These are phyloP conservation scores for Ceratocystis destructans DNA, from an alignment of 2,329 filamentous ascomycete genomes.

Conservation along the genomic window DNA sequence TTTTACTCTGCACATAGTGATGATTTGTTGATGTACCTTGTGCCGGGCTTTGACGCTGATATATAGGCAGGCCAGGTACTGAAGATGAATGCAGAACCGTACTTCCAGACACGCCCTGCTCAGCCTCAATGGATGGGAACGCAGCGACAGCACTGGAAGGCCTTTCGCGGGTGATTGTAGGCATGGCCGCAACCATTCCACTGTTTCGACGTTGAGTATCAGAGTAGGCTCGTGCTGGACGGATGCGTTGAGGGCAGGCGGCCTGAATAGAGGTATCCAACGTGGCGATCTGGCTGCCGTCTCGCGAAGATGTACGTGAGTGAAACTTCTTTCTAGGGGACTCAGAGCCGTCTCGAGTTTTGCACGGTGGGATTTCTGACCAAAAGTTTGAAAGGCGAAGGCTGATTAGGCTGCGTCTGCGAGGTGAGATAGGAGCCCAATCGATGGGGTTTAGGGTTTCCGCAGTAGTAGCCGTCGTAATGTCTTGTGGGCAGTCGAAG, in stretches of 20 bases:
- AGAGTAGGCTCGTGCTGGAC: constrained; percentile 20
- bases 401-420: constrained; percentile 27
- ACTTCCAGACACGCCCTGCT: background rate
- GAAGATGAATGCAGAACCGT: background rate
- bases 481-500: background rate
- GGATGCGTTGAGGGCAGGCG: constrained; percentile 4
- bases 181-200: background rate
- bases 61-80: constrained; percentile 7
- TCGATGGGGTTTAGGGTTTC: background rate
- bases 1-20: constrained; percentile 20
- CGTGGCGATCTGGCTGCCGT: background rate
- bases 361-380: constrained; percentile 19
- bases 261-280: background rate
- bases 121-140: constrained; percentile 16
- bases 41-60: constrained; percentile 19
- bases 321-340: constrained; percentile 17
- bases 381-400: constrained; percentile 17
- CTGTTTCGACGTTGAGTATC: constrained; percentile 18
- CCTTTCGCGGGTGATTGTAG: background rate
- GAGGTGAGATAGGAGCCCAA: constrained; percentile 23
- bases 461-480: background rate
- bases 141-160: background rate
- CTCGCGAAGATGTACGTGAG: constrained; percentile 9
- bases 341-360: constrained; percentile 13
- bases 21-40: constrained; percentile 20